Conservation (phyloP, 192 early-diverging fungal genomes). For the Oehlia diaphana region DNA sequence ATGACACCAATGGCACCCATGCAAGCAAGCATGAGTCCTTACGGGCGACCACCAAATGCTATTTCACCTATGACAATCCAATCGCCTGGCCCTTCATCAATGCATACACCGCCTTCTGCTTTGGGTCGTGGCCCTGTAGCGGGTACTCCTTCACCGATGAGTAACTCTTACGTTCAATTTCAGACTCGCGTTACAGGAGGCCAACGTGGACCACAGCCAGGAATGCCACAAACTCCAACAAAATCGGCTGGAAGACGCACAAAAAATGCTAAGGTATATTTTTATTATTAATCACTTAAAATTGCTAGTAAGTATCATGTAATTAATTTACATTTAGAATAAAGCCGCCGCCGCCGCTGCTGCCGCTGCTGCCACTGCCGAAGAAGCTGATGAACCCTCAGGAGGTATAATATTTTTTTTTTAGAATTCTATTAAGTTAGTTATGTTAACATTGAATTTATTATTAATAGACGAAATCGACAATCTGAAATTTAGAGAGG, state of each 20-base stretch:
- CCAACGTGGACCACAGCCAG: background rate
- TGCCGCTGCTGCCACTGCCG: constrained; percentile 10
- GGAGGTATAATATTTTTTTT: constrained; percentile 39
- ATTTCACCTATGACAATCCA: background rate
- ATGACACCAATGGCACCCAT: background rate
- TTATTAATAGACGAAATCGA: constrained; percentile 55
- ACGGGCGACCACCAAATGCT: background rate
- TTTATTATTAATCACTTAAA: background rate
- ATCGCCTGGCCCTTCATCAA: background rate
- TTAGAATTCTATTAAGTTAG: background rate
- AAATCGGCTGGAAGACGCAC: background rate
- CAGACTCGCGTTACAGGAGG: background rate
- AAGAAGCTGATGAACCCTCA: constrained; percentile 59
- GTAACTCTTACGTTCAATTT: constrained; percentile 5
- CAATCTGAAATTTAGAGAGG: constrained; percentile 54
- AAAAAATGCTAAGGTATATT: background rate
- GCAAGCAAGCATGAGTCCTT: background rate
- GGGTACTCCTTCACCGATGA: background rate
- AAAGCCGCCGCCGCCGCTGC: background rate
- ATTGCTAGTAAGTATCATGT: background rate
- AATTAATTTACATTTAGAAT: background rate
- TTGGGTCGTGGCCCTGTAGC: background rate
- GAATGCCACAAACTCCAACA: background rate
- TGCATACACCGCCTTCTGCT: background rate
- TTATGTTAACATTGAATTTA: background rate